phyloP scores from a whole-genome alignment of 192 early-diverging fungal genomes.

The Coemansia sp. region DNA sequence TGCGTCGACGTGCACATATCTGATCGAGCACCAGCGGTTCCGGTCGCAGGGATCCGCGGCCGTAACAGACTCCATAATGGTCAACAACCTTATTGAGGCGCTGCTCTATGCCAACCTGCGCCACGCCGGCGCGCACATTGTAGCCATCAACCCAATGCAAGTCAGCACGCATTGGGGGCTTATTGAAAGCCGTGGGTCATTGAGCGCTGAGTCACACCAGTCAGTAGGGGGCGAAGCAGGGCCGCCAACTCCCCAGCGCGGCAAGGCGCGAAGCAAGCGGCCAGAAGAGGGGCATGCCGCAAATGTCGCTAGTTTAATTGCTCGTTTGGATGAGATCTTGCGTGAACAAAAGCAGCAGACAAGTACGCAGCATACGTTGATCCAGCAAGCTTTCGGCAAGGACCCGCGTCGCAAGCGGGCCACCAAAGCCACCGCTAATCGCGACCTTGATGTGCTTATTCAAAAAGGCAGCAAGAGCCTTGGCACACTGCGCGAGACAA shows the following conservation, averaged over 20 bases:
- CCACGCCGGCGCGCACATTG: conserved; percentile 32
- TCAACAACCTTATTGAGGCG: conserved; percentile 57
- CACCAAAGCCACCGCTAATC: neutral
- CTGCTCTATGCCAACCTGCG: conserved; percentile 52
- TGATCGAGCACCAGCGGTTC: conserved; percentile 58
- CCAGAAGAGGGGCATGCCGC: neutral
- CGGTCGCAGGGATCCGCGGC: conserved; percentile 53
- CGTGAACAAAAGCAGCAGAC: conserved; percentile 25
- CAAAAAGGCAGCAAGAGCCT: conserved; percentile 18
- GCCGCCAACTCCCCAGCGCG: neutral
- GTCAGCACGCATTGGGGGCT: conserved; percentile 40
- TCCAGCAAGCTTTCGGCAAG: conserved; percentile 23
- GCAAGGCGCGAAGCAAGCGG: conserved; percentile 9
- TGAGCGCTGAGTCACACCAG: neutral
- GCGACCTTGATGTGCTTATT: conserved; percentile 19
- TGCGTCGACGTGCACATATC: conserved; percentile 33
- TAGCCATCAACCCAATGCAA: conserved; percentile 41
- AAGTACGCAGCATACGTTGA: conserved; percentile 17
- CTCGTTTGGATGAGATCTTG: conserved; percentile 28
- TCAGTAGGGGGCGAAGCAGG: neutral
- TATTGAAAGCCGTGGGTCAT: conserved; percentile 10
- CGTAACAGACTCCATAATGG: conserved; percentile 55
- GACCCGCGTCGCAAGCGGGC: conserved; percentile 5
- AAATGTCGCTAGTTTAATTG: conserved; percentile 2
- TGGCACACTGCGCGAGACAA: conserved; percentile 30